phyloP scores from a whole-genome alignment of 202 grass and related monocot genomes.

The Panicum hallii region DNA sequence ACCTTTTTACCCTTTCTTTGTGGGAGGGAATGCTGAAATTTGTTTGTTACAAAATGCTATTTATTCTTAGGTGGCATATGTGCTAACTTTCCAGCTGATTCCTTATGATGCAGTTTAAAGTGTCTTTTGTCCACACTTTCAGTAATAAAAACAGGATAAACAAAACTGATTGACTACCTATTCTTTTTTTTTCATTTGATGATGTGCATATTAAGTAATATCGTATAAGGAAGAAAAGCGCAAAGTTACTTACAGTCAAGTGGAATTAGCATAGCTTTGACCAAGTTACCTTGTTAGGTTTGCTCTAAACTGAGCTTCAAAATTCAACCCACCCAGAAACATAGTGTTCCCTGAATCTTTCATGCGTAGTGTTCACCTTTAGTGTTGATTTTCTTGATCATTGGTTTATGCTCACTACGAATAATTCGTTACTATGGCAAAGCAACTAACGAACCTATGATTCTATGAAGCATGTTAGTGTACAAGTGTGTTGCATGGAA shows the following conservation, averaged over 20 bases:
- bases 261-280: neutral
- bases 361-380: neutral
- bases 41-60: neutral
- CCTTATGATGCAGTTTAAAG: neutral
- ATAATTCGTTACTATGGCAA: neutral
- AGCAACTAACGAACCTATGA: no score
- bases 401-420: neutral
- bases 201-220: neutral
- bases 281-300: neutral
- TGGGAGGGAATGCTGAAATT: neutral
- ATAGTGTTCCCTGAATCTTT: neutral
- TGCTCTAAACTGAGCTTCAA: conserved; percentile 2
- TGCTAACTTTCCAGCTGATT: neutral
- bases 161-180: neutral
- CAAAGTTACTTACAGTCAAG: neutral
- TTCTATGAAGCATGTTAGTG: neutral
- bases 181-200: neutral
- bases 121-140: neutral
- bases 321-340: neutral
- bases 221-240: neutral
- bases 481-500: conserved; percentile 1
- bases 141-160: conserved; percentile 4
- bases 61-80: neutral
- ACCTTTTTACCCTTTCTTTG: neutral
- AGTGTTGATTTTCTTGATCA: neutral